A percentile compares a stretch with the other conserved stretches of the same genome.
Conservation (phyloP, 306 rosid genomes). For the Glycine soja region DNA sequence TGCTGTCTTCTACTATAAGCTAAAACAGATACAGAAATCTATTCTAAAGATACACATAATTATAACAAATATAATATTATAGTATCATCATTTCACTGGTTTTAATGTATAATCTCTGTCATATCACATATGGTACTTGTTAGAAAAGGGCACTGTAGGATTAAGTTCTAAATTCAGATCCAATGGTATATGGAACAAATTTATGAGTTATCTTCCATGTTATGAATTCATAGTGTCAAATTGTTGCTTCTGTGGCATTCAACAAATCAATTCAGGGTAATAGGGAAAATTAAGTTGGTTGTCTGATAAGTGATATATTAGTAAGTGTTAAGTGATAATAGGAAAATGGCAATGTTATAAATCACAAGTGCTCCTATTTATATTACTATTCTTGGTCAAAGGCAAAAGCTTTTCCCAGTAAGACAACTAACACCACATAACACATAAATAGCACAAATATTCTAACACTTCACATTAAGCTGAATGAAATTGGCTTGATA, state of each 20-base stretch:
- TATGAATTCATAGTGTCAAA: conserved; percentile 8
- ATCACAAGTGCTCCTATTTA: neutral
- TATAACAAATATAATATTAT: too few species aligned
- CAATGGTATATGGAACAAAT: neutral
- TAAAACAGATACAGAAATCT: too few species aligned
- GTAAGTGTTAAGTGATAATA: neutral
- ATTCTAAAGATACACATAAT: too few species aligned
- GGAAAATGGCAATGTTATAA: neutral
- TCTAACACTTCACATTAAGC: neutral
- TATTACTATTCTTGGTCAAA: neutral
- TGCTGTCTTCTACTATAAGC: too few species aligned
- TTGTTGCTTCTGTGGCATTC: conserved; percentile 14
- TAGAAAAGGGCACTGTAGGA: too few species aligned
- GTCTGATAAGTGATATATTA: conserved; percentile 7
- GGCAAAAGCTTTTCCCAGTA: neutral
- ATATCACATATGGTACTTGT: too few species aligned
- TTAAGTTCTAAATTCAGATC: neutral
- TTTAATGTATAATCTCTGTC: too few species aligned
- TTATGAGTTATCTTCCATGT: neutral
- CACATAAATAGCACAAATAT: neutral
- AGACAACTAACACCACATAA: neutral
- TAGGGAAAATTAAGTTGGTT: neutral
- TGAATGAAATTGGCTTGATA: neutral
- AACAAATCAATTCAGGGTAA: neutral
- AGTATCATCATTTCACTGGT: too few species aligned